Conservation (phyloP, 306 rosid species). For the Pachyrhizus erosus region DNA sequence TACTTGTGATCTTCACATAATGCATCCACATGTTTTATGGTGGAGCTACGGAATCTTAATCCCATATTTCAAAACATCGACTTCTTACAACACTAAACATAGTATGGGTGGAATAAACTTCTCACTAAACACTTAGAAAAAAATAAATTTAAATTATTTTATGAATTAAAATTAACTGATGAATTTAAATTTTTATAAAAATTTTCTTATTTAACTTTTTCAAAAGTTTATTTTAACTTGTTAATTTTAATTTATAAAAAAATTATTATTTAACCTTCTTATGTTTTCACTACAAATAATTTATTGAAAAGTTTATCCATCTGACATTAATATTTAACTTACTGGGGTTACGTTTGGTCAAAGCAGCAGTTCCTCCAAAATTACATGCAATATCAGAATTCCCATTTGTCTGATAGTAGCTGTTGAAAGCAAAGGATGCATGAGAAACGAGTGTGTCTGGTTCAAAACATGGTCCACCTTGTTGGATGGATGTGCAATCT, state of each 20-base stretch:
- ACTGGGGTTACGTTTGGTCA: constrained; percentile 75
- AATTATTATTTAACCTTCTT: too few relatives aligned
- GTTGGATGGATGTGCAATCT: constrained; percentile 70
- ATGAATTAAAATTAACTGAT: too few relatives aligned
- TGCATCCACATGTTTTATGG: not conserved
- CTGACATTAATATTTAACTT: constrained; percentile 16
- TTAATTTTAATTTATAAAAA: too few relatives aligned
- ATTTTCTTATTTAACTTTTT: too few relatives aligned
- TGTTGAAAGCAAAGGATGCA: constrained; percentile 93
- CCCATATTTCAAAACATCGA: not conserved
- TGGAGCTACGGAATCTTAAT: not conserved
- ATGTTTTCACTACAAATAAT: too few relatives aligned
- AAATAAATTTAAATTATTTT: too few relatives aligned
- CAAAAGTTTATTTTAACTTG: too few relatives aligned
- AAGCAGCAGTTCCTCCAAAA: constrained; percentile 86
- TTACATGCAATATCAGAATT: constrained; percentile 97
- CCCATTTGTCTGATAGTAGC: constrained; percentile 79
- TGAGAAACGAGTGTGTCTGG: constrained; percentile 87
- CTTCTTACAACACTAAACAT: not conserved
- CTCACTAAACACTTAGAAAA: not conserved
- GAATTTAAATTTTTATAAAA: too few relatives aligned
- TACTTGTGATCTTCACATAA: constrained; percentile 28
- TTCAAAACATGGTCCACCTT: constrained; percentile 67
- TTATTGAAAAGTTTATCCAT: too few relatives aligned
- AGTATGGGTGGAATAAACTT: too few relatives aligned